Evolutionary conservation across 2,329 filamentous ascomycete genomes (phyloP).

Genomic region (Phaeosphaeria sp.): DNA sequence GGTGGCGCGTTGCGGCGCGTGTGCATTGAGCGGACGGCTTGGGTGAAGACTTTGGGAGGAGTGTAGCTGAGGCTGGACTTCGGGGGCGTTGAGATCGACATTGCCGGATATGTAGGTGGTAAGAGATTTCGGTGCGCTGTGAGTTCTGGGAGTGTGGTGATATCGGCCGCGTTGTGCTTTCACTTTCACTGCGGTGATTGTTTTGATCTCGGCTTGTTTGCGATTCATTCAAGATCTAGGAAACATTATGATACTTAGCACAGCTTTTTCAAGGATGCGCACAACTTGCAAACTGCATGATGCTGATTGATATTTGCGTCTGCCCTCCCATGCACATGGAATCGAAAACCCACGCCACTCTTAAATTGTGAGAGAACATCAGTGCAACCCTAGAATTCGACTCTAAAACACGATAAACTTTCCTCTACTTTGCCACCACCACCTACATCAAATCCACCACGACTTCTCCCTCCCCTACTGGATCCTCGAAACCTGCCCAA

Average conservation of each 20-base stretch:
- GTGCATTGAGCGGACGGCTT: constrained; percentile 8
- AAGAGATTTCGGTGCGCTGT: not conserved
- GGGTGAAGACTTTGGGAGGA: constrained; percentile 3
- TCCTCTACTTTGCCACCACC: too few species aligned
- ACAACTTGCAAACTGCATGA: too few species aligned
- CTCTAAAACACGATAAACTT: too few species aligned
- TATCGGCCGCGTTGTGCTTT: not conserved
- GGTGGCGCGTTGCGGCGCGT: constrained; percentile 4
- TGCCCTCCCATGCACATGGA: too few species aligned
- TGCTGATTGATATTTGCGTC: too few species aligned
- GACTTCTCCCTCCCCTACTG: constrained; percentile 11
- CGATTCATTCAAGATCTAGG: not conserved
- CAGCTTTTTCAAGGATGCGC: too few species aligned
- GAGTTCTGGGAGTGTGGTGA: not conserved
- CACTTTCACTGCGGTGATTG: not conserved
- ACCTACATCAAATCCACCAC: not conserved
- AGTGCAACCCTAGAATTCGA: too few species aligned
- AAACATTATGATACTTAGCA: too few species aligned
- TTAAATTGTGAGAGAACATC: too few species aligned
- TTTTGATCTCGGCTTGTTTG: not conserved
- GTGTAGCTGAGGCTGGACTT: not conserved
- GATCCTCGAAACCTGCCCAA: constrained; percentile 17
- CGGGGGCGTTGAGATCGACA: not conserved
- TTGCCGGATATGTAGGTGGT: not conserved
- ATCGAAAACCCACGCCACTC: too few species aligned